phyloP scores from a whole-genome alignment of 176 grass and related monocot species.

The Triticum urartu region DNA sequence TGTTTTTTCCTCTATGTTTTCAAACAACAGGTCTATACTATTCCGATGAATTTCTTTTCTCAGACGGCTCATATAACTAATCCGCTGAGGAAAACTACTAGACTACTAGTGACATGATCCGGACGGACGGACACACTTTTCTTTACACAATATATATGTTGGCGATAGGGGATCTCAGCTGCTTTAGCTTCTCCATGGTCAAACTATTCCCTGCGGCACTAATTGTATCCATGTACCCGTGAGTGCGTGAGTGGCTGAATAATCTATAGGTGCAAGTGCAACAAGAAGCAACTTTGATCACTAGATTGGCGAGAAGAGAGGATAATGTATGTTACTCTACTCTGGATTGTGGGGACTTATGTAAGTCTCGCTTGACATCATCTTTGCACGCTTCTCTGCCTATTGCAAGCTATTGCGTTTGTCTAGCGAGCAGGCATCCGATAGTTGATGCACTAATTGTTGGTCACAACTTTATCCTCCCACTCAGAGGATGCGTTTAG shows the following conservation, averaged over 20 bases:
- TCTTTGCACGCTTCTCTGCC: conserved; percentile 3
- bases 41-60: neutral
- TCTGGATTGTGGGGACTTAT: neutral
- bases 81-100: neutral
- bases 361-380: conserved; percentile 13
- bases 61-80: neutral
- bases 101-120: neutral
- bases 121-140: neutral
- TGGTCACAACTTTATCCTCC: neutral
- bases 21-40: neutral
- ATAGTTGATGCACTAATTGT: conserved; percentile 19
- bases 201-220: conserved; percentile 41
- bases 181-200: neutral
- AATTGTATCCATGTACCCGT: neutral
- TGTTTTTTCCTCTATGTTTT: neutral
- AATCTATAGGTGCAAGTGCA: neutral
- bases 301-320: neutral
- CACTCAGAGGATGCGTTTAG: neutral
- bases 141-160: neutral
- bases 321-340: neutral
- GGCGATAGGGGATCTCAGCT: neutral
- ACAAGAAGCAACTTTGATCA: conserved; percentile 17
- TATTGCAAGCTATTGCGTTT: conserved; percentile 5
- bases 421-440: neutral
- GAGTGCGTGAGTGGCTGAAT: neutral